Evolutionary conservation across 2,329 filamentous ascomycete genomes (phyloP).

Genomic region (Diaporthe eres): DNA sequence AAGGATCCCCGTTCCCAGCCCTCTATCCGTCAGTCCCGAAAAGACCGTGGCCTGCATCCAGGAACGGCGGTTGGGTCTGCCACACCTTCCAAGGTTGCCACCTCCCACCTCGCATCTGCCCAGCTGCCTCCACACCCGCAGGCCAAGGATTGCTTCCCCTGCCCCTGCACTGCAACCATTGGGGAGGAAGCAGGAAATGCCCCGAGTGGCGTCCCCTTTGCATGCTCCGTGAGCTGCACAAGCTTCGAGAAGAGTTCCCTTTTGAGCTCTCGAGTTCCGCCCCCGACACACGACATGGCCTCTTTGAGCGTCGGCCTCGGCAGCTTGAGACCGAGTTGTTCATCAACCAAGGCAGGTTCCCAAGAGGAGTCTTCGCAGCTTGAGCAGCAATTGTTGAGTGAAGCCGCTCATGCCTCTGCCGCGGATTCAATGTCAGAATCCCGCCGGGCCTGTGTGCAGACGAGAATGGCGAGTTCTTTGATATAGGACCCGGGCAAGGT

Average conservation of each 20-base stretch:
- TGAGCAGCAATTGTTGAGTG: not conserved
- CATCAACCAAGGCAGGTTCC: not conserved
- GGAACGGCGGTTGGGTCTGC: constrained; percentile 30
- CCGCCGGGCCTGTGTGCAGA: not conserved
- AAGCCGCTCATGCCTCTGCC: not conserved
- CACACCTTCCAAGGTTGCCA: not conserved
- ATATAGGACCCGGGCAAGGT: not conserved
- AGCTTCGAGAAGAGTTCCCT: constrained; percentile 24
- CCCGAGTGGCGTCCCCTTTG: constrained; percentile 8
- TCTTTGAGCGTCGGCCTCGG: constrained; percentile 7
- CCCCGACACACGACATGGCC: constrained; percentile 5
- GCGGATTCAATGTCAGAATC: not conserved
- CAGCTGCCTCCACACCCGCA: constrained; percentile 18
- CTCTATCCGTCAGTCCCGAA: constrained; percentile 38
- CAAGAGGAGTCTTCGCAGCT: too few species aligned
- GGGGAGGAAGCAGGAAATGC: constrained; percentile 6
- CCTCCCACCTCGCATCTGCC: not conserved
- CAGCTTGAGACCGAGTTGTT: constrained; percentile 1
- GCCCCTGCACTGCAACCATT: constrained; percentile 30
- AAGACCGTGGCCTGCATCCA: constrained; percentile 32
- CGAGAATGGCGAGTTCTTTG: not conserved
- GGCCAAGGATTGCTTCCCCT: constrained; percentile 20
- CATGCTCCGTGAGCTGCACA: constrained; percentile 1
- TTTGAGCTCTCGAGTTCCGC: not conserved
- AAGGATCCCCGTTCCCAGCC: constrained; percentile 37